Percentiles rank a stretch among this genome's conserved stretches.
phyloP scores from a whole-genome alignment of 768 basidiomycete species.

The Panus rudis region DNA sequence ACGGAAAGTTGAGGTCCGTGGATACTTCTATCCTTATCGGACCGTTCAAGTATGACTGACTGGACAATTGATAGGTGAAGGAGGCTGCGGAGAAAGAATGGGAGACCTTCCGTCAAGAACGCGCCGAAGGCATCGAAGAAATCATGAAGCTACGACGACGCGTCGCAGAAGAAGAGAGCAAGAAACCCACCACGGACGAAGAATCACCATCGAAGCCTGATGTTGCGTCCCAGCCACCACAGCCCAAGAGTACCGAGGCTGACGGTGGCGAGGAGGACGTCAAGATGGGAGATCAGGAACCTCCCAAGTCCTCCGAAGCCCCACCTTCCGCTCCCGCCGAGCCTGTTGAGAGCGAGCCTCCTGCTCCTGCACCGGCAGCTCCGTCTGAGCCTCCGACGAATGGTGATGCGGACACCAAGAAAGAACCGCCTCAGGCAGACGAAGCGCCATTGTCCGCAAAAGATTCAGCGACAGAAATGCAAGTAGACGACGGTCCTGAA shows the following conservation, averaged over 20 bases:
- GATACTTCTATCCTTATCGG: not conserved
- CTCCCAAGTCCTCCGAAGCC: too few species aligned
- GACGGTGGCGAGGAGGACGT: constrained; percentile 15
- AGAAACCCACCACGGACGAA: constrained; percentile 33
- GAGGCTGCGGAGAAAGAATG: constrained; percentile 67
- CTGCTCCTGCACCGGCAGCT: not conserved
- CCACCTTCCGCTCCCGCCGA: too few species aligned
- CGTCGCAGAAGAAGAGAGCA: constrained; percentile 59
- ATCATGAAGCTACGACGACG: constrained; percentile 54
- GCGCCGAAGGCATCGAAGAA: constrained; percentile 50
- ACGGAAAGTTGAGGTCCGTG: constrained; percentile 56
- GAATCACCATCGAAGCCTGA: too few species aligned
- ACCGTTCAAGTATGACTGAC: constrained; percentile 1
- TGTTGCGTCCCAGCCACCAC: too few species aligned
- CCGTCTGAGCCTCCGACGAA: too few species aligned
- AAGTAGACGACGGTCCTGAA: constrained; percentile 26
- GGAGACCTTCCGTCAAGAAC: constrained; percentile 55
- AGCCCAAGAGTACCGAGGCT: constrained; percentile 31
- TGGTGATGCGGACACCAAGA: too few species aligned
- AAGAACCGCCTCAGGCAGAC: not conserved
- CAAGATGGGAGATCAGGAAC: constrained; percentile 19
- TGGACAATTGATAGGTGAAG: constrained; percentile 36
- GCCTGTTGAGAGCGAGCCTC: constrained; percentile 1
- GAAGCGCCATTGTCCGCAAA: not conserved
- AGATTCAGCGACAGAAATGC: constrained; percentile 22